Base-by-base conservation (phyloP, 2,329 filamentous ascomycete genomes). In the Hypoxylon rubiginosum region DNA sequence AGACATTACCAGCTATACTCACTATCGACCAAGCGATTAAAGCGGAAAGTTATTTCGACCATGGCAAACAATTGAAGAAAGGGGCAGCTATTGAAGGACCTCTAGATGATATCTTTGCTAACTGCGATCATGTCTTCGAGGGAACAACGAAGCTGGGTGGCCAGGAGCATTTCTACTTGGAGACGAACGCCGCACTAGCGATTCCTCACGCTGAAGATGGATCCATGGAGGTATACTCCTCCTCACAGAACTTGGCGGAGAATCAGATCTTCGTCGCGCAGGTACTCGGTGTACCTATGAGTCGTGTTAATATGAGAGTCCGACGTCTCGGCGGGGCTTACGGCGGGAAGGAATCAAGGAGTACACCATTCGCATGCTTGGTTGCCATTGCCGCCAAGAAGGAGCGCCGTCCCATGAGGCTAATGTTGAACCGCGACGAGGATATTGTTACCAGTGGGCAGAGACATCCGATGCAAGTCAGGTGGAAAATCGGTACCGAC, bases 131-230 rank as follows among this genome's bases (percentile, higher is more conserved):
- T 75, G 85, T 97, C 19, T 94, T 97, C 72, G 90, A 88, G 17
- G 95, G 95, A 43, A 88, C 90, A 0, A 87, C 90, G 1, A 87
- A 93, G 57, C 96, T 97, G 88, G 95, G 94, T 54, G 95, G 95
- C 0, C 95, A 98, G 75, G 95, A 98, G 77, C 94, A 97, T 76
- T 97, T 97, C 76, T 97, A 97, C 72, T 85, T 97, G 3, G 94
- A 97, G 79, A 97, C 94, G 0, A 90, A 97, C 68, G 94, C 93
- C 4, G 91, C 90, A 63, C 79, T 97, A 13, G 93, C 89, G 0
- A 88, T 97, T 26, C 94, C 94, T 0, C 97, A 97, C 77, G 88
- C 86, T 0, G 94, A 97, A 78, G 92, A 97, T 77, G 94, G 93
- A 0, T 93, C 96, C 77, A 94, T 98, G 86, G 95, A 97, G 74